These are phyloP conservation scores for Tephrocybe sp. DNA, from an alignment of 768 basidiomycete genomes.

Conservation along the genomic window DNA sequence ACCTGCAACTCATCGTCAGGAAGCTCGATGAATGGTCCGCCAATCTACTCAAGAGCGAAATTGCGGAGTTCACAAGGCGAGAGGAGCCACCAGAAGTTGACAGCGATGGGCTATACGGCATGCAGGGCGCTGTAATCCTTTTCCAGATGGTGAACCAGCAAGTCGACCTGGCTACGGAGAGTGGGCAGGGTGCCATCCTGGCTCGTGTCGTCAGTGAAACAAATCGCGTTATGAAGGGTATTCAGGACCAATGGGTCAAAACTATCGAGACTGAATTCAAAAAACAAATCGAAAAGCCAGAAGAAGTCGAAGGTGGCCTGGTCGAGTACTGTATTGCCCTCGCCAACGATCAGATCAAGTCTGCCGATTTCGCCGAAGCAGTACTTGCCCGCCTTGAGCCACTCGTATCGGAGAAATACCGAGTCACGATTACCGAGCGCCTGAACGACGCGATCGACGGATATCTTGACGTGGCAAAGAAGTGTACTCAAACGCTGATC, in stretches of 20 bases:
- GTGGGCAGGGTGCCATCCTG: slow-evolving; percentile 91
- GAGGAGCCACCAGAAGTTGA: slow-evolving; percentile 87
- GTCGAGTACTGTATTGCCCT: slow-evolving; percentile 96
- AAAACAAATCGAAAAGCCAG: slow-evolving; percentile 84
- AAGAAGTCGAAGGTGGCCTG: slow-evolving; percentile 83
- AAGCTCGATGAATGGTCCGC: slow-evolving; percentile 97
- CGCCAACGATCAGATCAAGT: slow-evolving; percentile 97
- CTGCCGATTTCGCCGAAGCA: slow-evolving; percentile 90
- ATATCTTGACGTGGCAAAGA: slow-evolving; percentile 97
- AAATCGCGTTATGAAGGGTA: slow-evolving; percentile 84
- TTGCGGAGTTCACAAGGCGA: slow-evolving; percentile 79
- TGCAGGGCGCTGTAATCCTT: slow-evolving; percentile 90
- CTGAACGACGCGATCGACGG: slow-evolving; percentile 98
- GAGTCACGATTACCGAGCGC: slow-evolving; percentile 75
- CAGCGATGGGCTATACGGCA: slow-evolving; percentile 86
- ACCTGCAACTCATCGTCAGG: slow-evolving; percentile 87
- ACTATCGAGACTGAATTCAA: slow-evolving; percentile 83
- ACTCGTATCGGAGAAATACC: slow-evolving; percentile 92
- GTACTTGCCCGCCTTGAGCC: slow-evolving; percentile 84
- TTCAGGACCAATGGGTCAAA: slow-evolving; percentile 87
- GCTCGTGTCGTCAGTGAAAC: slow-evolving; percentile 87
- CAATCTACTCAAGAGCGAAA: slow-evolving; percentile 92
- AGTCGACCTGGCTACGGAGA: slow-evolving; percentile 91
- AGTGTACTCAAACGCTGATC: slow-evolving; percentile 92
- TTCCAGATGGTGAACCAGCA: slow-evolving; percentile 99